phyloP scores from a whole-genome alignment of 371 early-diverging fungal species.

The Mortierella sp. region DNA sequence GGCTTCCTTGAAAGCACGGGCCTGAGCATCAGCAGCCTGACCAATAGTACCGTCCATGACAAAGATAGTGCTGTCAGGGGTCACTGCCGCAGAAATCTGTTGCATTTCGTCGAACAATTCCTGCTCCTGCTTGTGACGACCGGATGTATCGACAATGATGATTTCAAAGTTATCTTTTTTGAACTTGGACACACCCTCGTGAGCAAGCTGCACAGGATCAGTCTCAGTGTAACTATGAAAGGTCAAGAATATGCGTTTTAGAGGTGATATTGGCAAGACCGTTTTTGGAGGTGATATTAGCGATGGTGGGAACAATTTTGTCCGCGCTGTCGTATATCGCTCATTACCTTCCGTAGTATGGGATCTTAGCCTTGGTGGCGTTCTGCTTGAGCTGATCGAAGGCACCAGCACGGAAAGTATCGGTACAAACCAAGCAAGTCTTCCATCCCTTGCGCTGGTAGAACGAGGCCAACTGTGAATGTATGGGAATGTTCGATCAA shows the following conservation, averaged over 20 bases:
- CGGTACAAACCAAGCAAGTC: conserved; percentile 98
- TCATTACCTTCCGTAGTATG: conserved; percentile 90
- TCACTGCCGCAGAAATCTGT: conserved; percentile 91
- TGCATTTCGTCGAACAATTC: conserved; percentile 99
- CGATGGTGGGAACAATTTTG: not conserved
- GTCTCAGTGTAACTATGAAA: conserved; percentile 86
- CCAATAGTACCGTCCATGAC: conserved; percentile 99
- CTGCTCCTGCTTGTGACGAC: conserved; percentile 98
- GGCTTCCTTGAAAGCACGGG: conserved; percentile 96
- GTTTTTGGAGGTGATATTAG: not conserved
- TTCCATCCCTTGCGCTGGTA: conserved; percentile 99
- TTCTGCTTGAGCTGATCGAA: conserved; percentile 99
- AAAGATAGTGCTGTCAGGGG: conserved; percentile 97
- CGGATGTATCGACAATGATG: conserved; percentile 99
- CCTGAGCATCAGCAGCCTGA: conserved; percentile 98
- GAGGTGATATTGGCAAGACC: not conserved
- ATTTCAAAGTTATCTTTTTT: conserved; percentile 97
- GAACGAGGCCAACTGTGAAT: conserved; percentile 84
- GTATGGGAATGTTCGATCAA: not conserved
- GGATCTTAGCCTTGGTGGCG: conserved; percentile 98
- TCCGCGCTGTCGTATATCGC: too few relatives aligned
- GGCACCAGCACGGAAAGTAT: conserved; percentile 99
- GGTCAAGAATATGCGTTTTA: not conserved
- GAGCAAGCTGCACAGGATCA: conserved; percentile 97
- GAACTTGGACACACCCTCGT: conserved; percentile 97